Base-by-base conservation (phyloP, 2,329 filamentous ascomycete species). In the Phialemoniopsis sp. region DNA sequence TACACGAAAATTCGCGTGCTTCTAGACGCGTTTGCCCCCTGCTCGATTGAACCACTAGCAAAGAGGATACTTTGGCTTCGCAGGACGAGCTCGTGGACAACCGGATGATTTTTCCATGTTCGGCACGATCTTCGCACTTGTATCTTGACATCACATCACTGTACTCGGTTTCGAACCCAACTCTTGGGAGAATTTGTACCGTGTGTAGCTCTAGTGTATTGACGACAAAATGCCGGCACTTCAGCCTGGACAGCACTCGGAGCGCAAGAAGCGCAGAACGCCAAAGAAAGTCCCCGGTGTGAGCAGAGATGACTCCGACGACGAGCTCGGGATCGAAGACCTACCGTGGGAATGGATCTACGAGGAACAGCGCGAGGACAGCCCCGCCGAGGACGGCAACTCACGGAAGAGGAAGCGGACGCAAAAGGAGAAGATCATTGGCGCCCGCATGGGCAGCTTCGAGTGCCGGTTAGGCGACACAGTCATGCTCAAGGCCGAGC, bases 401-500 rank as follows among this genome's bases (percentile, higher is more conserved):
- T 44, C 53, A 16, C 55, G 58, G 36, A 67, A 65, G 51, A 53
- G 64, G 34, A 66, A 63, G 47, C 56, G 59, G 30, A 49, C 46
- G 29, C 51, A 52, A n/a, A 54, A 63, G 17, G 59, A 50, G 34
- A 72, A 66, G 41, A 94, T 96, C 33, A 60, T 93, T 31, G 93
- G 88, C 4, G 93, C 91, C 15, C 80, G 79, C 18, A 89, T 89
- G 74, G 90, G 89, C 17, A 70, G 61, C 12, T 95, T 96, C 48
- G 76, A 85, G 55, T 95, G 89, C 64, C 75, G 68, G 39, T 59
- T 95, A 29, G 93, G 93, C 33, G 89, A 98, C 55, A 78, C 80
- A 15, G 84, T 97, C 29, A 71, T 97, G 31, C 72, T 98, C 40
- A 94, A 95, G 60, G 88, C 90, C 2, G 88, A 94, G 30, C 89